Evolutionary conservation across 2,329 filamentous ascomycete species (phyloP).

Genomic region (Domatiomyces globalis): DNA sequence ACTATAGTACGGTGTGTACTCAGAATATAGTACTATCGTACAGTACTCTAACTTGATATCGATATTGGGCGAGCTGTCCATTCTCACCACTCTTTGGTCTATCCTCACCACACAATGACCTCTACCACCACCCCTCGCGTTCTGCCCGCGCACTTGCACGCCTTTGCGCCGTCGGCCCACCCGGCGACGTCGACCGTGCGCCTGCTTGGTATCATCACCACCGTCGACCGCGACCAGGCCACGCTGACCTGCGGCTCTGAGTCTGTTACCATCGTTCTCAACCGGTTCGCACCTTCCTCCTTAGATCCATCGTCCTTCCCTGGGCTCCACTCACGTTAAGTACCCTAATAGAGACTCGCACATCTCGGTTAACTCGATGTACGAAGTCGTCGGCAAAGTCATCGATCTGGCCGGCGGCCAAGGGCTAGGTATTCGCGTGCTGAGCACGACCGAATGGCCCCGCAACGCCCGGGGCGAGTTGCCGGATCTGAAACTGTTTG

Average conservation of each 20-base stretch:
- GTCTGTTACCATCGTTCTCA: slow-evolving; percentile 58
- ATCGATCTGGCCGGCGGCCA: slow-evolving; percentile 29
- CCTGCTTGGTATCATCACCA: slow-evolving; percentile 69
- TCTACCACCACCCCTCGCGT: slow-evolving; percentile 67
- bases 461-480: slow-evolving; percentile 12
- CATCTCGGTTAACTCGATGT: slow-evolving; percentile 30
- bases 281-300: slow-evolving; percentile 30
- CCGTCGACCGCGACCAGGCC: slow-evolving; percentile 67
- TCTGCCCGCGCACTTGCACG: slow-evolving; percentile 62
- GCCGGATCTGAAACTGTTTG: slow-evolving; percentile 59
- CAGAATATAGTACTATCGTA: no score
- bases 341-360: slow-evolving; percentile 23
- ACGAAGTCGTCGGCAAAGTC: slow-evolving; percentile 35
- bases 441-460: slow-evolving; percentile 29
- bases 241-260: slow-evolving; percentile 62
- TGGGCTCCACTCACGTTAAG: background rate
- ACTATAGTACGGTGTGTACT: no score
- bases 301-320: background rate
- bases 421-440: slow-evolving; percentile 28
- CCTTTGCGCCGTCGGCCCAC: slow-evolving; percentile 45
- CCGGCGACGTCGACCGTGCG: slow-evolving; percentile 51
- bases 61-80: no score
- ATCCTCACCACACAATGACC: slow-evolving; percentile 6
- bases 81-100: no score
- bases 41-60: no score